Percentiles rank a stretch among this genome's conserved stretches.
phyloP scores from a whole-genome alignment of 306 rosid species.

The Quercus glauca region DNA sequence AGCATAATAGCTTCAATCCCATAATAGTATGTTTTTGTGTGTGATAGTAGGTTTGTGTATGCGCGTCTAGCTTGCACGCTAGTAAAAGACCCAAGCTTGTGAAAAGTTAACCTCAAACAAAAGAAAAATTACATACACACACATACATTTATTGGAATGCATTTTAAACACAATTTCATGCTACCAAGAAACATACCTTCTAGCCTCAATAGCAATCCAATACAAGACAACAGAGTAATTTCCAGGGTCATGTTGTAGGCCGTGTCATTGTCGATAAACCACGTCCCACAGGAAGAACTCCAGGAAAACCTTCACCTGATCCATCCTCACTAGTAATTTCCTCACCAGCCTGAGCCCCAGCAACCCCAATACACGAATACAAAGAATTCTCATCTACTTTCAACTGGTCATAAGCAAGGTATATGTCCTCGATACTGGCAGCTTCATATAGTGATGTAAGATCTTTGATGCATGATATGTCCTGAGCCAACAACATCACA shows the following conservation, averaged over 20 bases:
- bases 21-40: too few relatives aligned
- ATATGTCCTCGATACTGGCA: constrained; percentile 73
- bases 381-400: constrained; percentile 81
- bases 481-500: constrained; percentile 57
- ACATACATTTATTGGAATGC: background rate
- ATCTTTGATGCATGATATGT: constrained; percentile 92
- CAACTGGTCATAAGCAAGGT: constrained; percentile 86
- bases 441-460: constrained; percentile 68
- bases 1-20: too few relatives aligned
- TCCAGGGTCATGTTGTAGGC: constrained; percentile 69
- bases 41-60: too few relatives aligned
- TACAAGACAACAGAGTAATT: background rate
- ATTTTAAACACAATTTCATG: background rate
- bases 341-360: constrained; percentile 78
- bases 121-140: background rate
- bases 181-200: background rate
- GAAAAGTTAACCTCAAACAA: too few relatives aligned
- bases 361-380: constrained; percentile 85
- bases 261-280: constrained; percentile 97
- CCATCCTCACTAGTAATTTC: constrained; percentile 68
- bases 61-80: too few relatives aligned
- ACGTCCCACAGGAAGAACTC: constrained; percentile 76
- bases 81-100: too few relatives aligned
- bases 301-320: constrained; percentile 61
- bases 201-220: background rate